Base-by-base conservation (phyloP, 176 grass and related monocot genomes). In the Carex parvula region DNA sequence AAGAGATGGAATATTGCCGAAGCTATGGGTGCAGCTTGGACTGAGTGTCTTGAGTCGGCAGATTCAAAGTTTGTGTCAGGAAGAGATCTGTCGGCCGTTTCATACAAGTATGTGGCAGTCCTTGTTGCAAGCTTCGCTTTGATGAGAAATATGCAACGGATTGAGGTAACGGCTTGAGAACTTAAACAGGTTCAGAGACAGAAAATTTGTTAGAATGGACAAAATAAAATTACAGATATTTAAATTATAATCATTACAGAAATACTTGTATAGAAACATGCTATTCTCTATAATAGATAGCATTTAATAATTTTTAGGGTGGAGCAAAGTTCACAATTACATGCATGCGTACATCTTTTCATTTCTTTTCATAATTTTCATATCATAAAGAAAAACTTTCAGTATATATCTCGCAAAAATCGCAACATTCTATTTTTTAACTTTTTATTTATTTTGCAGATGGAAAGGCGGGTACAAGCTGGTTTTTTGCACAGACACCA, bases 1-100 rank as follows among this genome's bases (percentile, higher is more conserved):
- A 95, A 89, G 88, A 93, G 96, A 90, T 99, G 96, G 96, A 99
- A 99, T 87, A 89, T 89, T 42, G 91, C 91, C 70, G 96, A 99
- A 90, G 96, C 96, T 64, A 99, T 99, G 96, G 90, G 89, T 69
- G 93, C 93, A 41, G 96, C 96, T 81, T 99, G 96, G 96, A 88
- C 87, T 75, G 96, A 99, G 60, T 99, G 96, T 71, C 82, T 99
- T 68, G 92, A 99, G 79, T 89, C 89, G 57, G 77, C 71, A 85
- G 91, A 99, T 88, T 93, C 89, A 30, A 95, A 94, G 65, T 82
- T 86, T 56, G 86, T 99, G 44, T 88, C 86, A 11, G 96, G 93
- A 67, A 93, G 91, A 80, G 96, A 99, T 88, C 91, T 95, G 87
- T 99, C 92, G 76, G 88, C 93, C 1, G 89, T 95, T 86, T 92